These are phyloP conservation scores for Lentinula raphanica DNA, from an alignment of 768 basidiomycete species.

Conservation along the genomic window DNA sequence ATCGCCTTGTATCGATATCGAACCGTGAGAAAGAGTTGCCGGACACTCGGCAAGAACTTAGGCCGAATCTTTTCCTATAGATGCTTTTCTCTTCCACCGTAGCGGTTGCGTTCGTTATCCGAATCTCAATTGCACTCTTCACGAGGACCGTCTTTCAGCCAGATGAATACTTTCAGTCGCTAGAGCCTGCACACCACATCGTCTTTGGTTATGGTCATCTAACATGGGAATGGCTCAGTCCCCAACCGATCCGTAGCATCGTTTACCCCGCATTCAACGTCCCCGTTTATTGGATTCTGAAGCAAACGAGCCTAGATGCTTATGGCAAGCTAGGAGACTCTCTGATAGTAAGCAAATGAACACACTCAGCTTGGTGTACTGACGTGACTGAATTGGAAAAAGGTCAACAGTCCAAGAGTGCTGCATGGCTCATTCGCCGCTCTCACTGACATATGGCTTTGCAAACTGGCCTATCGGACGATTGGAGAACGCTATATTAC, in stretches of 20 bases:
- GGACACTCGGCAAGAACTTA: neutral
- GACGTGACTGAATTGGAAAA: constrained; percentile 5
- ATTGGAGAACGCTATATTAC: constrained; percentile 54
- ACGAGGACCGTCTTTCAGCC: constrained; percentile 92
- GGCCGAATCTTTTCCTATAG: neutral
- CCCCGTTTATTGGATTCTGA: constrained; percentile 71
- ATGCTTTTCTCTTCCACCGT: constrained; percentile 5
- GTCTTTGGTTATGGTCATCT: constrained; percentile 90
- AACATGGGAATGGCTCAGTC: constrained; percentile 92
- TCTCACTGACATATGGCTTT: constrained; percentile 72
- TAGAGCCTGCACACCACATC: constrained; percentile 84
- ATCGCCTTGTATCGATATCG: too few species aligned
- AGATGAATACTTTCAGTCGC: constrained; percentile 93
- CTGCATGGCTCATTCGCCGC: constrained; percentile 76
- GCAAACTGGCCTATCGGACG: constrained; percentile 50
- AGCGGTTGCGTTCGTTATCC: constrained; percentile 39
- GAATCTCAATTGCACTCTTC: constrained; percentile 57
- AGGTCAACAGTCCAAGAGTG: constrained; percentile 74
- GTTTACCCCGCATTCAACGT: constrained; percentile 79
- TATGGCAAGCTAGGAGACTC: constrained; percentile 28
- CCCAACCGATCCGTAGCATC: constrained; percentile 70
- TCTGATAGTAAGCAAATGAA: constrained; percentile 50
- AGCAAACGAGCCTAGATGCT: constrained; percentile 47
- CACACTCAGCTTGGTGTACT: neutral
- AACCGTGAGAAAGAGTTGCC: neutral